Percentiles rank a stretch among this genome's conserved stretches.
Evolutionary conservation across 768 basidiomycete species (phyloP).

Genomic region (Hirschioporus abietinus): DNA sequence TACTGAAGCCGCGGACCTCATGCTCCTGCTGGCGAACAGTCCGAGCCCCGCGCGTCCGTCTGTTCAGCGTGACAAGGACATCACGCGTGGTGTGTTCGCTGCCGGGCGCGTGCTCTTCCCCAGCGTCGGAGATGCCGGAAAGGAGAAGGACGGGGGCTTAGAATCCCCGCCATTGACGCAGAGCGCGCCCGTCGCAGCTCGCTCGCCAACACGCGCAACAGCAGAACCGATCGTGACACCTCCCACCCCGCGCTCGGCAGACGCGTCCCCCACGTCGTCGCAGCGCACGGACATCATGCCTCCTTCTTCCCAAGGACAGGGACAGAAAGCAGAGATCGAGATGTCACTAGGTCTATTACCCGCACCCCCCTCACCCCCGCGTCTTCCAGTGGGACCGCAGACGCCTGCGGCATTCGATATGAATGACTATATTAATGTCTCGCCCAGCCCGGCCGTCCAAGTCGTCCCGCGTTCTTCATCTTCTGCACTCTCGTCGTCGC

Average conservation of each 20-base stretch:
- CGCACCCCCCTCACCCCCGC: not conserved
- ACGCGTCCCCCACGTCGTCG: not conserved
- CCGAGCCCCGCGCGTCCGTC: slow-evolving; percentile 70
- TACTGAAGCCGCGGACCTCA: slow-evolving; percentile 81
- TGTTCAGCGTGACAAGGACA: slow-evolving; percentile 38
- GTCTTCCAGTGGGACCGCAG: slow-evolving; percentile 22
- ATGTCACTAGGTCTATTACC: not conserved
- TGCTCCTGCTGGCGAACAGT: slow-evolving; percentile 80
- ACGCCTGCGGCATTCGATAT: slow-evolving; percentile 51
- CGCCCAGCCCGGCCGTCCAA: slow-evolving; percentile 49
- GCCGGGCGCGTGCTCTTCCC: slow-evolving; percentile 66
- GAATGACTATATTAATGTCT: slow-evolving; percentile 69
- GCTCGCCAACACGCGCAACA: not conserved
- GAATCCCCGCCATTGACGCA: not conserved
- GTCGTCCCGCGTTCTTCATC: slow-evolving; percentile 11
- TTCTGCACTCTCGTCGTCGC: not conserved
- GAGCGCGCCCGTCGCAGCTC: not conserved
- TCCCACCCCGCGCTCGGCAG: not conserved
- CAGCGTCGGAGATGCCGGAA: not conserved
- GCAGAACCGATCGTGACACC: slow-evolving; percentile 1
- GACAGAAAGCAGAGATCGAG: not conserved
- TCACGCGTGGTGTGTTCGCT: slow-evolving; percentile 51
- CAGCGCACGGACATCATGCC: not conserved
- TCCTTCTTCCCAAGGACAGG: not conserved
- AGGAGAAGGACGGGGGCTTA: not conserved